phyloP scores from a whole-genome alignment of 2,329 filamentous ascomycete genomes.

The Mollisiaceae sp. region DNA sequence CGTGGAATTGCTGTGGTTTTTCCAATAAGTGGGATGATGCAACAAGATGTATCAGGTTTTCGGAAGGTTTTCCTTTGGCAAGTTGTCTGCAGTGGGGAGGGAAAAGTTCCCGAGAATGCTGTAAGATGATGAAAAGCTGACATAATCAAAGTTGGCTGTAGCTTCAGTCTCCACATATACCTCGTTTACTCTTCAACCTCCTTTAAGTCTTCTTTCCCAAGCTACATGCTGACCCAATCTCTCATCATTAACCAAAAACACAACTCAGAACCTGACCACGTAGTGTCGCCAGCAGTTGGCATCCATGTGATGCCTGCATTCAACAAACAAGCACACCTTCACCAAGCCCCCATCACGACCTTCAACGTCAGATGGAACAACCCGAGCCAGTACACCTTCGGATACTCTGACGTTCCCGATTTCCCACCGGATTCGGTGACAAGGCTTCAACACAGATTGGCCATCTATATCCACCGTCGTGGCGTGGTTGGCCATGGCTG shows the following conservation, averaged over 20 bases:
- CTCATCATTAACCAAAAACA: not conserved
- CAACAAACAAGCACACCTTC: not conserved
- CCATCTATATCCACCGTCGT: not conserved
- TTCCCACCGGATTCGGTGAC: not conserved
- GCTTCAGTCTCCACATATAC: not conserved
- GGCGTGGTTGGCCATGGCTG: not conserved
- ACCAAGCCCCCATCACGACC: not conserved
- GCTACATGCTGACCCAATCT: not conserved
- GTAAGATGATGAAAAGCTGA: not conserved
- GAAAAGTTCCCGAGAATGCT: not conserved
- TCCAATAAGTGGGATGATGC: too few relatives aligned
- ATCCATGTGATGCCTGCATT: not conserved
- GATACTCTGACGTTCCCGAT: not conserved
- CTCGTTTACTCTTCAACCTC: not conserved
- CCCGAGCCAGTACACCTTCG: not conserved
- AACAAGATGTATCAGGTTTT: not conserved
- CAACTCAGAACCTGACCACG: not conserved
- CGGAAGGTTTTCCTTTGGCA: not conserved
- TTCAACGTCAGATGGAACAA: slow-evolving; percentile 1
- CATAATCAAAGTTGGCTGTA: not conserved
- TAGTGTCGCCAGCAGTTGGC: not conserved
- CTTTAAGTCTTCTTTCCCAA: not conserved
- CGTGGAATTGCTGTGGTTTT: too few relatives aligned
- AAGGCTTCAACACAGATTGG: not conserved
- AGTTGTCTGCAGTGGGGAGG: too few relatives aligned